These are phyloP conservation scores for Citrus cavaleriei DNA, from an alignment of 345 rosid genomes.

Conservation along the genomic window DNA sequence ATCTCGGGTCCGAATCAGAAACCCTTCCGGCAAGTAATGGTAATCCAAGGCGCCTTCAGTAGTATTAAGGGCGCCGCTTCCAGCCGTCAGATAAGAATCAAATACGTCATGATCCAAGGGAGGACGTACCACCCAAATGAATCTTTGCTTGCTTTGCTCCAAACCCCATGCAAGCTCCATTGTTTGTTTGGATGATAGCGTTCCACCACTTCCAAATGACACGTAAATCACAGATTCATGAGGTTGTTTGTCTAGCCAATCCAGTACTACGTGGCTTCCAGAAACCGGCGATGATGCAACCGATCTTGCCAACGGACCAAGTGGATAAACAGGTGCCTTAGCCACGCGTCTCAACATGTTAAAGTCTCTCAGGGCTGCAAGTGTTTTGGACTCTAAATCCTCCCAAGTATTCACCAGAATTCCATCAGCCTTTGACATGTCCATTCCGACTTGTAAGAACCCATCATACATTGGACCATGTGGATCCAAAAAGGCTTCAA, in stretches of 20 bases:
- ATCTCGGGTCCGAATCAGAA: conserved; percentile 24
- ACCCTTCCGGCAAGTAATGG: conserved; percentile 14
- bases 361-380: conserved; percentile 18
- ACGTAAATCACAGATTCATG: conserved; percentile 36
- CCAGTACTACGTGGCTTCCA: conserved; percentile 3
- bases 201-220: conserved; percentile 47
- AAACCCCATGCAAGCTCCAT: conserved; percentile 43
- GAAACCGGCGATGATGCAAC: not conserved
- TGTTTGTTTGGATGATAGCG: conserved; percentile 33
- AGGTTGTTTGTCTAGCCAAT: conserved; percentile 42
- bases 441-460: conserved; percentile 13
- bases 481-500: conserved; percentile 29
- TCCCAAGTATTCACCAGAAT: conserved; percentile 56
- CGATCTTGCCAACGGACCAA: conserved; percentile 29
- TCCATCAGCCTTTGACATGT: conserved; percentile 43
- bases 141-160: conserved; percentile 28
- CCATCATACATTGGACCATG: conserved; percentile 18
- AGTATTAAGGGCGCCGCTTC: not conserved
- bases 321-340: conserved; percentile 27
- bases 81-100: conserved; percentile 21
- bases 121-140: conserved; percentile 41
- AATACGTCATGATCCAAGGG: conserved; percentile 34
- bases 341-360: conserved; percentile 15
- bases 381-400: conserved; percentile 37
- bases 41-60: too few species aligned